These are phyloP conservation scores for Diatrype stigma DNA, from an alignment of 2,329 filamentous ascomycete species.

Conservation along the genomic window DNA sequence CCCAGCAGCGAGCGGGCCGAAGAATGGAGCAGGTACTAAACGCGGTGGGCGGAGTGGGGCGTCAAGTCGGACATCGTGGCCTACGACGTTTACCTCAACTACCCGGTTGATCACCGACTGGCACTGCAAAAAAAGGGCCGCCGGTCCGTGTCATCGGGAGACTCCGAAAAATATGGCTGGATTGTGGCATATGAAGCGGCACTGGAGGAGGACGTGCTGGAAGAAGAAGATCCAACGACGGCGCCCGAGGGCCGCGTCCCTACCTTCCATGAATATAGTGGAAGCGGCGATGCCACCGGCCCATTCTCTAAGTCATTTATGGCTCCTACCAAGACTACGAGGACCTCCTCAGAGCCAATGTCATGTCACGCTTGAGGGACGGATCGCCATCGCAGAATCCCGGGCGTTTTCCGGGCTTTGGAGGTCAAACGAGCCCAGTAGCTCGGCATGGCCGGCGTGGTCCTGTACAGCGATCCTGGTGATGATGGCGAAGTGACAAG, in stretches of 20 bases:
- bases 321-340: slow-evolving; percentile 84
- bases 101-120: slow-evolving; percentile 66
- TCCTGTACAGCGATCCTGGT: slow-evolving; percentile 85
- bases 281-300: slow-evolving; percentile 85
- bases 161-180: slow-evolving; percentile 39
- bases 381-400: slow-evolving; percentile 84
- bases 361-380: slow-evolving; percentile 73
- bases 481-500: slow-evolving; percentile 78
- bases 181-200: slow-evolving; percentile 73
- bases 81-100: slow-evolving; percentile 77
- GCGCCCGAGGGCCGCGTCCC: slow-evolving; percentile 69
- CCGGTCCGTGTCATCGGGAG: slow-evolving; percentile 28
- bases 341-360: slow-evolving; percentile 68
- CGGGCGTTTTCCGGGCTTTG: slow-evolving; percentile 83
- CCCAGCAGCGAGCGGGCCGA: slow-evolving; percentile 53
- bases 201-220: slow-evolving; percentile 75
- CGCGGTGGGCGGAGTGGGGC: slow-evolving; percentile 69
- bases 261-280: slow-evolving; percentile 93
- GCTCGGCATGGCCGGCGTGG: slow-evolving; percentile 77
- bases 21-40: slow-evolving; percentile 77
- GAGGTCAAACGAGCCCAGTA: slow-evolving; percentile 93
- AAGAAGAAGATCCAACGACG: slow-evolving; percentile 69
- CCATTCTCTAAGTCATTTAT: slow-evolving; percentile 89
- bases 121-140: slow-evolving; percentile 56
- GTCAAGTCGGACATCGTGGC: slow-evolving; percentile 59